Conservation (phyloP, 2,329 filamentous ascomycete genomes). For the Lachnellula cervina region DNA sequence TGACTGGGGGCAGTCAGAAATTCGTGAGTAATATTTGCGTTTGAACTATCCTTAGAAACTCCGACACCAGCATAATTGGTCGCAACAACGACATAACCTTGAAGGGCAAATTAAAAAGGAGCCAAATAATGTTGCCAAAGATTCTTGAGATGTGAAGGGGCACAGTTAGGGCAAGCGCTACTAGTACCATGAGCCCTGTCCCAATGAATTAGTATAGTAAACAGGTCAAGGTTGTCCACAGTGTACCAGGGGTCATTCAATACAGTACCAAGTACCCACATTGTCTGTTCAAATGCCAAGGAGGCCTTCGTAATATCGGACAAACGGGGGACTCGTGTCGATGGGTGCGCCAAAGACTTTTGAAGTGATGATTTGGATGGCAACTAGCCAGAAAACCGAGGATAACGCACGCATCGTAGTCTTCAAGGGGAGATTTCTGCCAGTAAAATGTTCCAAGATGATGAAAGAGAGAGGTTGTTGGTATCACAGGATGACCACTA, state of each 20-base stretch:
- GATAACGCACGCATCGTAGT: no score
- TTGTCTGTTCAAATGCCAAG: background rate
- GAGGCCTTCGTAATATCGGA: background rate
- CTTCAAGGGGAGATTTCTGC: no score
- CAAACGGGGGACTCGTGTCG: no score
- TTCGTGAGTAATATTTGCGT: slow-evolving; percentile 35
- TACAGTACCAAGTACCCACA: background rate
- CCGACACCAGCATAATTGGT: slow-evolving; percentile 44
- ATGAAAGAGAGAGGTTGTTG: no score
- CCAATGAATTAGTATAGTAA: no score
- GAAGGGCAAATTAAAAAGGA: slow-evolving; percentile 37
- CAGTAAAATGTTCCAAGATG: no score
- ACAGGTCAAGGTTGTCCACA: background rate
- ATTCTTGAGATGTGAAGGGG: slow-evolving; percentile 38
- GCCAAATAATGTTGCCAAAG: slow-evolving; percentile 39
- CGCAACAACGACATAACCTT: slow-evolving; percentile 41
- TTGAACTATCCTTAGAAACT: slow-evolving; percentile 33
- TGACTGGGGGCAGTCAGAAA: slow-evolving; percentile 36
- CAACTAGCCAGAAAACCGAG: no score
- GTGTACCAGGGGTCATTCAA: background rate
- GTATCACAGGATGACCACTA: no score
- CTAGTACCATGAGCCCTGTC: slow-evolving; percentile 37
- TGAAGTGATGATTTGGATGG: no score
- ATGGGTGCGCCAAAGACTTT: no score
- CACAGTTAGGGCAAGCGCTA: slow-evolving; percentile 36